phyloP scores from a whole-genome alignment of 2,329 filamentous ascomycete species.

The Colletotrichum melonis region DNA sequence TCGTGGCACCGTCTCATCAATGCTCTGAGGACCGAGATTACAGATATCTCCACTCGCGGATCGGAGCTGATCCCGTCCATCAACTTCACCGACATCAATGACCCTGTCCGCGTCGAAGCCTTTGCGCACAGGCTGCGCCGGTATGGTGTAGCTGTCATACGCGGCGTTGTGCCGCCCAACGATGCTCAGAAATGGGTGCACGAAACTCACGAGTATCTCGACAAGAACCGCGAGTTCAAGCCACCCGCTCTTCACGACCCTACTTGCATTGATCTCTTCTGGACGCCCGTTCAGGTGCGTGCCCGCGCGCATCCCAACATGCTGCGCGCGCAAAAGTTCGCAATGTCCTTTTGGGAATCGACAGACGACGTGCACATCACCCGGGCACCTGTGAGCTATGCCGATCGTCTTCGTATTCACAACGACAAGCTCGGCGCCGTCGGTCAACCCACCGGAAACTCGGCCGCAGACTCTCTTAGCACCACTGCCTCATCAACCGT shows the following conservation, averaged over 20 bases:
- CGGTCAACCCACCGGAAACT: conserved; percentile 42
- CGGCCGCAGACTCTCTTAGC: conserved; percentile 55
- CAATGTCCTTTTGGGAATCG: conserved; percentile 64
- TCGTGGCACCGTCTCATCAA: conserved; percentile 54
- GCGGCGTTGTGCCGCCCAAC: conserved; percentile 44
- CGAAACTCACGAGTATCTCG: conserved; percentile 63
- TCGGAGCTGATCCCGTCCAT: conserved; percentile 54
- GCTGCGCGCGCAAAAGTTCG: conserved; percentile 57
- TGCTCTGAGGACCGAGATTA: conserved; percentile 50
- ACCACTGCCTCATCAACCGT: conserved; percentile 58
- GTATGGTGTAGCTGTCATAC: conserved; percentile 46
- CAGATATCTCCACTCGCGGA: conserved; percentile 47
- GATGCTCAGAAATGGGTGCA: conserved; percentile 58
- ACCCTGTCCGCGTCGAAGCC: conserved; percentile 38
- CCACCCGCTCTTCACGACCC: conserved; percentile 71
- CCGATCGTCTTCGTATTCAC: conserved; percentile 69
- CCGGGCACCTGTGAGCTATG: conserved; percentile 66
- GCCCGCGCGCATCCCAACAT: conserved; percentile 52
- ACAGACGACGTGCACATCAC: conserved; percentile 58
- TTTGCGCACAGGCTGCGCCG: conserved; percentile 44
- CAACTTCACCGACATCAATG: conserved; percentile 51
- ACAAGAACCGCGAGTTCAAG: conserved; percentile 53
- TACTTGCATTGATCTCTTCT: conserved; percentile 78
- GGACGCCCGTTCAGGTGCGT: conserved; percentile 53
- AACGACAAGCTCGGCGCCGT: conserved; percentile 37